These are phyloP conservation scores for Striga hermonthica DNA, from an alignment of 305 asterid species.

Conservation along the genomic window DNA sequence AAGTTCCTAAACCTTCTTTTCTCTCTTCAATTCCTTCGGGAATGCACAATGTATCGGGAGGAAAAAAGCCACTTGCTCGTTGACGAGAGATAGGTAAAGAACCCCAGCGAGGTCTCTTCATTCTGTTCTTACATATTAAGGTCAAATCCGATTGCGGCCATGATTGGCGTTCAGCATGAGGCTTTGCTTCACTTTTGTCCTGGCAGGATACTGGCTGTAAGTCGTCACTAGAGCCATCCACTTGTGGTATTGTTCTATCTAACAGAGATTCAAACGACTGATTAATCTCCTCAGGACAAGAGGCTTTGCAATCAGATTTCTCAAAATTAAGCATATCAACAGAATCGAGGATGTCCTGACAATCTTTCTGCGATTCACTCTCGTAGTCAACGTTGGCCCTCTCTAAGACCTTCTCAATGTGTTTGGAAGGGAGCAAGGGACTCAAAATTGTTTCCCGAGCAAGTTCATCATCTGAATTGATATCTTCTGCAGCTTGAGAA, in stretches of 20 bases:
- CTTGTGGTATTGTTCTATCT: conserved; percentile 61
- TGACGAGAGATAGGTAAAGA: conserved; percentile 64
- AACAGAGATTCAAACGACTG: conserved; percentile 37
- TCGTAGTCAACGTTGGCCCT: conserved; percentile 77
- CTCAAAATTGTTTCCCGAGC: conserved; percentile 71
- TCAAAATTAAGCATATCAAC: conserved; percentile 49
- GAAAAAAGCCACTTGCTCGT: conserved; percentile 36
- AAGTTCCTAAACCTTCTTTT: conserved; percentile 35
- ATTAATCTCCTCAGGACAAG: conserved; percentile 19
- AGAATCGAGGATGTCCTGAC: conserved; percentile 98
- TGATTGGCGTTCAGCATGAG: conserved; percentile 33
- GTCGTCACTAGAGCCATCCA: conserved; percentile 79
- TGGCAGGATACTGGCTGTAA: conserved; percentile 39
- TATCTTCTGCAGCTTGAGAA: conserved; percentile 95
- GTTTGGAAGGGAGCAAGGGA: conserved; percentile 73
- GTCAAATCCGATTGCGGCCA: conserved; percentile 39
- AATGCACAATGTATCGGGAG: conserved; percentile 32
- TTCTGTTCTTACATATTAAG: conserved; percentile 40
- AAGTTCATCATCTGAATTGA: conserved; percentile 97
- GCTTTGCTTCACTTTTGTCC: conserved; percentile 34
- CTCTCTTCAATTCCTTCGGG: conserved; percentile 33
- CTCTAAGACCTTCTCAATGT: conserved; percentile 66
- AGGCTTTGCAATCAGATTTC: conserved; percentile 38
- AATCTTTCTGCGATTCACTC: conserved; percentile 93
- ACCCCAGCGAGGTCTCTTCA: conserved; percentile 68